phyloP scores from a whole-genome alignment of 345 rosid species.

The Erucastrum elatum region DNA sequence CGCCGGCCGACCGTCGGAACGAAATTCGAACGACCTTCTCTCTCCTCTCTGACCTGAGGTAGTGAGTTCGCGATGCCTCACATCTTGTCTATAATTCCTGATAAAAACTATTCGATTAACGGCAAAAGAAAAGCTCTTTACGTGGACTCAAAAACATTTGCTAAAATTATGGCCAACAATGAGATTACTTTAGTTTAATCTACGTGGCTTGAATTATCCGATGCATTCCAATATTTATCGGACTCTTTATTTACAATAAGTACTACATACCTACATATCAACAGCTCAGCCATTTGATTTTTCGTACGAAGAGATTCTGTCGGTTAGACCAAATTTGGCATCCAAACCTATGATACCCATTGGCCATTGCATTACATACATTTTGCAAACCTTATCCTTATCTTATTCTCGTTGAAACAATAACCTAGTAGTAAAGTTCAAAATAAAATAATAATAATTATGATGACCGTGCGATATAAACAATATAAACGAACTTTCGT shows the following conservation, averaged over 20 bases:
- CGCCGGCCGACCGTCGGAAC: no score
- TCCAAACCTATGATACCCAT: constrained; percentile 8
- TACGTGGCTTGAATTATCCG: constrained; percentile 25
- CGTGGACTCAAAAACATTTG: constrained; percentile 23
- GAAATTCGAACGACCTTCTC: no score
- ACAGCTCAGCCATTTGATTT: constrained; percentile 31
- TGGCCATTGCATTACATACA: constrained; percentile 6
- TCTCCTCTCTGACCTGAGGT: no score
- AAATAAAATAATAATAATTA: background rate
- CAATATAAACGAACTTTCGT: background rate
- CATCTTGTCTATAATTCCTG: background rate
- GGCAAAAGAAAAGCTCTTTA: constrained; percentile 8
- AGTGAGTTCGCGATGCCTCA: no score
- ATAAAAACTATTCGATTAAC: background rate
- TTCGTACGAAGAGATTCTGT: constrained; percentile 13
- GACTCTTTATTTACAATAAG: background rate
- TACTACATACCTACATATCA: background rate
- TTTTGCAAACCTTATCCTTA: constrained; percentile 13
- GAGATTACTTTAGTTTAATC: background rate
- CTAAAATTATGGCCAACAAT: constrained; percentile 12
- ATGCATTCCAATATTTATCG: constrained; percentile 10
- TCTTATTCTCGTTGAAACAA: background rate
- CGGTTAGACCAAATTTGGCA: constrained; percentile 31
- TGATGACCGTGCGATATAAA: background rate
- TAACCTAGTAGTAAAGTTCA: background rate